phyloP scores from a whole-genome alignment of 306 rosid species.

The Lotus japonicus region DNA sequence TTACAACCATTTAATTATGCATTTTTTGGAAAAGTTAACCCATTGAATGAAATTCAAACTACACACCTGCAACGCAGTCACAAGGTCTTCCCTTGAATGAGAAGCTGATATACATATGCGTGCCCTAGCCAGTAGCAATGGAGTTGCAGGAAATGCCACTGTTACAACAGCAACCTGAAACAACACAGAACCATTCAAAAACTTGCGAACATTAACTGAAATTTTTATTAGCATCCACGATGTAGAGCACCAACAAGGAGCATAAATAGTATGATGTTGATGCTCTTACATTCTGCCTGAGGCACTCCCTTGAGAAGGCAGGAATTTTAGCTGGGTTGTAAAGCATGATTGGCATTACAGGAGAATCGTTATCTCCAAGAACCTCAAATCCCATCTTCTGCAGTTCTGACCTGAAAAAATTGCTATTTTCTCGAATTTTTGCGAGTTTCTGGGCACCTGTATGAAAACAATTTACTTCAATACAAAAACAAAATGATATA shows the following conservation, averaged over 20 bases:
- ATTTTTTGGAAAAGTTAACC: background rate
- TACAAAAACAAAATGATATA: background rate
- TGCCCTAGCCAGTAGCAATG: constrained; percentile 79
- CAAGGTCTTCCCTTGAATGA: constrained; percentile 81
- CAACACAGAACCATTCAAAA: background rate
- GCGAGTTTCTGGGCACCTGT: constrained; percentile 88
- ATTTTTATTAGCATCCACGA: background rate
- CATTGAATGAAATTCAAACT: background rate
- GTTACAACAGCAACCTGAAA: constrained; percentile 84
- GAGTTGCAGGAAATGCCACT: constrained; percentile 93
- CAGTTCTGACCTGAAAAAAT: constrained; percentile 87
- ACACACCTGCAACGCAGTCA: constrained; percentile 69
- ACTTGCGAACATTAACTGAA: background rate
- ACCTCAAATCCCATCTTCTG: constrained; percentile 91
- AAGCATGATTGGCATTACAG: constrained; percentile 90
- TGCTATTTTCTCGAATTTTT: constrained; percentile 75
- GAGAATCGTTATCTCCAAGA: constrained; percentile 78
- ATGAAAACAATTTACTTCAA: background rate
- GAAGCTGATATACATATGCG: constrained; percentile 94
- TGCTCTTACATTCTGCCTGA: constrained; percentile 65
- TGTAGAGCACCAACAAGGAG: background rate
- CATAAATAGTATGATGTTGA: background rate
- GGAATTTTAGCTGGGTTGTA: constrained; percentile 92
- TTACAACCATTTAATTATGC: background rate
- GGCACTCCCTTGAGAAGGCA: constrained; percentile 95